Percentiles rank a stretch among this genome's conserved stretches.
Conservation (phyloP, 768 basidiomycete species). For the Trametes maxima region DNA sequence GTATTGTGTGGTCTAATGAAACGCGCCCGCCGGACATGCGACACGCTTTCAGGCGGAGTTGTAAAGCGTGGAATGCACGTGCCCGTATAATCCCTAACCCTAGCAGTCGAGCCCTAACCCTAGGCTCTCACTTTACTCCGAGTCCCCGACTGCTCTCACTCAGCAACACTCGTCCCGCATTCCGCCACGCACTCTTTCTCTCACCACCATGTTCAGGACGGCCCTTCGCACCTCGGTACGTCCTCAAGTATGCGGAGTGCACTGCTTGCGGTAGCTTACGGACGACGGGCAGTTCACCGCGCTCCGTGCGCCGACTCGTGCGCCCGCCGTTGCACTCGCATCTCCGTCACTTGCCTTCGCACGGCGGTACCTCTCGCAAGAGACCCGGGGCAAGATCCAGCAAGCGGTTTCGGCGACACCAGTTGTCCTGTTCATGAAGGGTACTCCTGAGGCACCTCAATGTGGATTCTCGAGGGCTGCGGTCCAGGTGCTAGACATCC, state of each 20-base stretch:
- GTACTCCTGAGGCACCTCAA: conserved; percentile 80
- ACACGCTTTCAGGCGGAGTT: conserved; percentile 35
- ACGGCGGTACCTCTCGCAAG: conserved; percentile 60
- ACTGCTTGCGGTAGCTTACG: neutral
- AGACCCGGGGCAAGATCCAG: conserved; percentile 65
- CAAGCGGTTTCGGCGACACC: conserved; percentile 74
- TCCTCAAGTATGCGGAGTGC: neutral
- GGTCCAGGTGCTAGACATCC: conserved; percentile 84
- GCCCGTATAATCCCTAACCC: conserved; percentile 15
- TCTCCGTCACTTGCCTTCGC: conserved; percentile 31
- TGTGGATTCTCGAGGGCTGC: conserved; percentile 97
- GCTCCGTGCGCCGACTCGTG: conserved; percentile 19
- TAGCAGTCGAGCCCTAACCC: conserved; percentile 9
- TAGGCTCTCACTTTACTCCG: neutral
- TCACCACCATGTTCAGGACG: conserved; percentile 47
- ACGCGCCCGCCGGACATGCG: conserved; percentile 24
- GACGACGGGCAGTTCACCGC: conserved; percentile 16
- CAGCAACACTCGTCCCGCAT: conserved; percentile 7
- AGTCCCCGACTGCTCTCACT: conserved; percentile 19
- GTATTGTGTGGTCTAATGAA: conserved; percentile 4
- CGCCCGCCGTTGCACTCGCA: conserved; percentile 15
- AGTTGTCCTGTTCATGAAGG: conserved; percentile 98
- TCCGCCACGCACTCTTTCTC: conserved; percentile 9
- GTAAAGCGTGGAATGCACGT: conserved; percentile 30
- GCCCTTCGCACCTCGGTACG: conserved; percentile 49